Percentiles rank a stretch among this genome's conserved stretches.
These are phyloP conservation scores for Phoenix dactylifera DNA, from an alignment of 176 grass and related monocot genomes.

Conservation along the genomic window DNA sequence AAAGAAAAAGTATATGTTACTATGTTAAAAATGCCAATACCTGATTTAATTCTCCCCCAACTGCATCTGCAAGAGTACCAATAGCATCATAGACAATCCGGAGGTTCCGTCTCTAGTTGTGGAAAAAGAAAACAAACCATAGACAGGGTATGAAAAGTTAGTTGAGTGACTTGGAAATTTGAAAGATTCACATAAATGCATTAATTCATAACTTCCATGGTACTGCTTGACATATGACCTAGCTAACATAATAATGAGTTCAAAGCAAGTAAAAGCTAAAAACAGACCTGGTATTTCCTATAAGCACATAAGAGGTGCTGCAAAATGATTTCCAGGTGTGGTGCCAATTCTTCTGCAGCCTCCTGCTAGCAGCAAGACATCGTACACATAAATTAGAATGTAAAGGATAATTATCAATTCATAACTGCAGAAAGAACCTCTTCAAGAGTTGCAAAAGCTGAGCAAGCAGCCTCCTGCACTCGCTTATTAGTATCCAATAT, in stretches of 20 bases:
- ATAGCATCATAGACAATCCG: slow-evolving; percentile 94
- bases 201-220: too few relatives aligned
- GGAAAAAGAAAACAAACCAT: slow-evolving; percentile 19
- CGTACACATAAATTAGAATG: neutral
- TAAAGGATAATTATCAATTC: neutral
- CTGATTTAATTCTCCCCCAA: slow-evolving; percentile 89
- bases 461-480: slow-evolving; percentile 96
- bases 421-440: slow-evolving; percentile 48
- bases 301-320: slow-evolving; percentile 95
- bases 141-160: slow-evolving; percentile 1
- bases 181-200: too few relatives aligned
- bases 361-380: slow-evolving; percentile 46
- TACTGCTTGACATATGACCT: too few relatives aligned
- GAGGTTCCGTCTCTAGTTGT: slow-evolving; percentile 70
- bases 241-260: neutral
- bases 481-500: slow-evolving; percentile 94
- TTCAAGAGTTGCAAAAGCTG: slow-evolving; percentile 96
- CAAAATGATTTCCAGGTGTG: slow-evolving; percentile 72
- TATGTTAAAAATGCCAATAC: slow-evolving; percentile 31
- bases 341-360: slow-evolving; percentile 73
- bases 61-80: slow-evolving; percentile 97
- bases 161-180: too few relatives aligned
- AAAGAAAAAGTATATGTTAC: slow-evolving; percentile 15
- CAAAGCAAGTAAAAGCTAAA: slow-evolving; percentile 6
- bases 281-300: slow-evolving; percentile 93